Percentiles rank a stretch among this genome's conserved stretches.
Conservation (phyloP, 2,329 filamentous ascomycete genomes). For the Sclerotiophoma versabilis region DNA sequence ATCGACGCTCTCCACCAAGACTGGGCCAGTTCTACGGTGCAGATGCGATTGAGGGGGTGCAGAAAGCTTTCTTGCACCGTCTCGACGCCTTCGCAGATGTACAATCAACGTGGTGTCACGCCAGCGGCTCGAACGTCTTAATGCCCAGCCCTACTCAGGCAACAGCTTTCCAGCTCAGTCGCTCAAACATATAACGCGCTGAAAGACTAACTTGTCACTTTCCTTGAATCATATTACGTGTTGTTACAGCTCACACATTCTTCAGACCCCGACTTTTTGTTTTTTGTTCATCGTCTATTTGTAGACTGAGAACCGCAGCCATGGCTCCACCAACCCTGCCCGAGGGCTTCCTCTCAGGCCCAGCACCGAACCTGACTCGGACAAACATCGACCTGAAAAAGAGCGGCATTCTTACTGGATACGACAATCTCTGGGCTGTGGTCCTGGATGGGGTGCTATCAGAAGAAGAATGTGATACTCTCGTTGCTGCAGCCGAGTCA, state of each 20-base stretch:
- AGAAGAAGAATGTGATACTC: slow-evolving; percentile 64
- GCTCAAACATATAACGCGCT: slow-evolving; percentile 5
- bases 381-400: slow-evolving; percentile 62
- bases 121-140: slow-evolving; percentile 1
- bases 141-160: slow-evolving; percentile 23
- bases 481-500: slow-evolving; percentile 42
- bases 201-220: neutral
- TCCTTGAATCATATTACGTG: neutral
- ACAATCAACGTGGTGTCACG: slow-evolving; percentile 7
- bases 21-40: neutral
- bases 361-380: slow-evolving; percentile 56
- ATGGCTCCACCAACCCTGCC: slow-evolving; percentile 52
- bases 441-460: slow-evolving; percentile 70
- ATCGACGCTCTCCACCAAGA: neutral
- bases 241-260: neutral
- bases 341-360: slow-evolving; percentile 56
- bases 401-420: slow-evolving; percentile 56
- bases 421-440: slow-evolving; percentile 63
- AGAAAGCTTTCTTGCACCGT: neutral
- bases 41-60: neutral
- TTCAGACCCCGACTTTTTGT: neutral
- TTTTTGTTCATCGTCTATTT: neutral
- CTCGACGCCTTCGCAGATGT: neutral
- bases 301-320: slow-evolving; percentile 10
- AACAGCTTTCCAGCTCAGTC: slow-evolving; percentile 20